Evolutionary conservation across 192 early-diverging fungal species (phyloP), one percentile per base, ranked within the genome.

Genomic region (Backusella circina): DNA sequence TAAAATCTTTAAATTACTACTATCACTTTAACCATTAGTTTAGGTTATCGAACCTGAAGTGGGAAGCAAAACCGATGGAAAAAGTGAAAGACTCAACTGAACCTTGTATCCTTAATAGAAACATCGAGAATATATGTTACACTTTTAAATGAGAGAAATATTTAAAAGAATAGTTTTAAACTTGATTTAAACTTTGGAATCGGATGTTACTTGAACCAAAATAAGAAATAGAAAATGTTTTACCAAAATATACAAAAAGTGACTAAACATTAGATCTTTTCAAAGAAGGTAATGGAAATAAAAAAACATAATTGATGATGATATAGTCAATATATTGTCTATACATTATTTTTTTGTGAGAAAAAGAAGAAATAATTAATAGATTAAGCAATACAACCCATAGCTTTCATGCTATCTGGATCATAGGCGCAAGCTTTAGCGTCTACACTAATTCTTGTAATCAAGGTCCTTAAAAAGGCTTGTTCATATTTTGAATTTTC

Each of bases 401-500:
- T 31, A 12, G 32, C 73, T 32, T 39, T 61, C 32, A 23, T 47
- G 28, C 35, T 23, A 65, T 74, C 64, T 21, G 15, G 28, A 66
- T 66, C 39, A 31, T 74, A 66, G 6, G 65, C 21, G 47, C 73
- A 74, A 0, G 33, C 15, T 30, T 74, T 33, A 12, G 57, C 21
- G 44, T 76, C 51, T 16, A 70, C 75, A 3, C 10, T 64, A 13
- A 69, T 36, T 38, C 64, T 68, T 9, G 32, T 68, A 26, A 79
- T 68, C 15, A 79, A 57, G 26, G 78, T 79, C 61, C 67, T 73
- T 35, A 79, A 44, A 70, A 79, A 79, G 26, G 73, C 67, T 35
- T 79, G 78, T 72, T 84, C 87, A 75, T 86, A 78, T 74, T 78
- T 77, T 1, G 87, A 83, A 35, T 84, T 84, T 65, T 84, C 87